Percentiles rank a stretch among this genome's conserved stretches.
phyloP scores from a whole-genome alignment of 805 yeast species.

The Wickerhamiella lipophila region DNA sequence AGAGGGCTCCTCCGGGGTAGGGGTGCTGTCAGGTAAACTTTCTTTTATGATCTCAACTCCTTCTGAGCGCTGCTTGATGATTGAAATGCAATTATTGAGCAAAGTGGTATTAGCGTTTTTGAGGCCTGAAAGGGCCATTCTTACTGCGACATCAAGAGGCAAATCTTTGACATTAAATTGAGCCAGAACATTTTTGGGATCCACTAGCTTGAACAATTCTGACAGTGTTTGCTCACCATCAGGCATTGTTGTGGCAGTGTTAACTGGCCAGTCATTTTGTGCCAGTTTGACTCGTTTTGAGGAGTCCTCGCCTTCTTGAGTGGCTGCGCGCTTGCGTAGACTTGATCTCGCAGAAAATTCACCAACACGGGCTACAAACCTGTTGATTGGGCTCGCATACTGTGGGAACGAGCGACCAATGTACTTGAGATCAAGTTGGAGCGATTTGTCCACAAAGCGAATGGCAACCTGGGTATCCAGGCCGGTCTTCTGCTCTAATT shows the following conservation, averaged over 20 bases:
- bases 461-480: slow-evolving; percentile 23
- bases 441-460: slow-evolving; percentile 19
- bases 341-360: slow-evolving; percentile 24
- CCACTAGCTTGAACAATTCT: slow-evolving; percentile 54
- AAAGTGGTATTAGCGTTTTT: slow-evolving; percentile 39
- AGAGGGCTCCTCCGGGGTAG: not conserved
- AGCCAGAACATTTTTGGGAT: slow-evolving; percentile 45
- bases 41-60: slow-evolving; percentile 31
- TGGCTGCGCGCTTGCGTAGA: slow-evolving; percentile 27
- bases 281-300: slow-evolving; percentile 21
- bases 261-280: slow-evolving; percentile 16
- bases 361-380: slow-evolving; percentile 23
- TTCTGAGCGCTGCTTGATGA: slow-evolving; percentile 53
- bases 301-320: slow-evolving; percentile 21
- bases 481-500: slow-evolving; percentile 27
- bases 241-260: slow-evolving; percentile 16
- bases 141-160: slow-evolving; percentile 47
- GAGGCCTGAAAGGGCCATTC: slow-evolving; percentile 57
- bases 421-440: slow-evolving; percentile 17
- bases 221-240: slow-evolving; percentile 34
- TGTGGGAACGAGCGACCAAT: slow-evolving; percentile 24
- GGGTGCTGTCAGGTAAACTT: slow-evolving; percentile 14
- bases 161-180: slow-evolving; percentile 59
- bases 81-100: slow-evolving; percentile 54
- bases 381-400: slow-evolving; percentile 25